Evolutionary conservation across 129 eudicot species (phyloP).

Genomic region (Gnaphalium uliginosum): DNA sequence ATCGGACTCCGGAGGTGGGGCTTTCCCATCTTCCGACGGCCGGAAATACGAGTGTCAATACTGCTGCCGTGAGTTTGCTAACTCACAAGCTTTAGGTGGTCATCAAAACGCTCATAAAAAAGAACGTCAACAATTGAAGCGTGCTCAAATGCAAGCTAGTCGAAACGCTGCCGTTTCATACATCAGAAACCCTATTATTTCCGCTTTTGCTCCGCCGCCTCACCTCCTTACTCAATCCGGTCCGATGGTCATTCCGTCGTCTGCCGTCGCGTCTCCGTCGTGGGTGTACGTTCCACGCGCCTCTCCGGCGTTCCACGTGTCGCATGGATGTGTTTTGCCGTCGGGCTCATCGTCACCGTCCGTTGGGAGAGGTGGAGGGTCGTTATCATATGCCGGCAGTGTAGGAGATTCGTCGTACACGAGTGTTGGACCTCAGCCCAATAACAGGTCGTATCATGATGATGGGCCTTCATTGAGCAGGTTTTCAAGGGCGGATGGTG

Average conservation of each 20-base stretch:
- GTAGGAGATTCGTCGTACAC: slow-evolving; percentile 53
- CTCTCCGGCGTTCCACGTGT: slow-evolving; percentile 58
- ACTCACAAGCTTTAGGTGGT: slow-evolving; percentile 95
- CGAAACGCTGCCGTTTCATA: slow-evolving; percentile 89
- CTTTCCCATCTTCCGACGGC: slow-evolving; percentile 51
- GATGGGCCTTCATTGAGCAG: slow-evolving; percentile 76
- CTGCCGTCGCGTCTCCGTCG: slow-evolving; percentile 42
- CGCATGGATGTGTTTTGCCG: slow-evolving; percentile 71
- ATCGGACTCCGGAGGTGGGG: slow-evolving; percentile 45
- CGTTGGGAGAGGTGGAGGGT: slow-evolving; percentile 53
- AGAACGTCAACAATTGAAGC: slow-evolving; percentile 80
- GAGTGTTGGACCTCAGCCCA: slow-evolving; percentile 56
- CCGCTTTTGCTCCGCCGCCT: slow-evolving; percentile 86
- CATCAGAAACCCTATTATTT: slow-evolving; percentile 77
- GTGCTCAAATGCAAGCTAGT: slow-evolving; percentile 90
- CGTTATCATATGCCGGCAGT: slow-evolving; percentile 49
- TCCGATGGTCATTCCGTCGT: slow-evolving; percentile 47
- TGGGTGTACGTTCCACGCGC: slow-evolving; percentile 89
- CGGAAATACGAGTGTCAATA: slow-evolving; percentile 95
- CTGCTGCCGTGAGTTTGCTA: slow-evolving; percentile 93
- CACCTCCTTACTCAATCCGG: slow-evolving; percentile 67
- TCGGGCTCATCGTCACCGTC: slow-evolving; percentile 30
- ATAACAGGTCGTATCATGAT: slow-evolving; percentile 39
- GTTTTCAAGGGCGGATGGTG: slow-evolving; percentile 58
- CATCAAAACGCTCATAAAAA: slow-evolving; percentile 99